Percentiles rank a stretch among this genome's conserved stretches.
These are phyloP conservation scores for Rhytidiadelphus loreus DNA, from an alignment of 225 moss, liverwort and hornwort genomes.

Conservation along the genomic window DNA sequence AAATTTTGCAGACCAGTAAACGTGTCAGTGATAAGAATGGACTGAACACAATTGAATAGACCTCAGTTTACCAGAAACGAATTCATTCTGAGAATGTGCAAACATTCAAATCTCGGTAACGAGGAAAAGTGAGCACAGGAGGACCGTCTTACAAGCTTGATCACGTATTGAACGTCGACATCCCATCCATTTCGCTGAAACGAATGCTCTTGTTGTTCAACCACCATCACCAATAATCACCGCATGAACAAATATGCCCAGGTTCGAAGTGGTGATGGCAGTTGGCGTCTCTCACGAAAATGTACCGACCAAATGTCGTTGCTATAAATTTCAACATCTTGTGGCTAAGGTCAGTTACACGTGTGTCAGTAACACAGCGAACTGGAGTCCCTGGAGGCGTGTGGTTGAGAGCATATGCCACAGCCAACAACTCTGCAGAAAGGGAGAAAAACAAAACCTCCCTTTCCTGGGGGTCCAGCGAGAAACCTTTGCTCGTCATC, in stretches of 20 bases:
- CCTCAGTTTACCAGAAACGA: neutral
- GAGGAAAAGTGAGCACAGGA: neutral
- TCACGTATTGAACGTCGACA: no score
- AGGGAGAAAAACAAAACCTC: neutral
- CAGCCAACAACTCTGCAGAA: constrained; percentile 36
- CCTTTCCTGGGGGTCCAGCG: constrained; percentile 12
- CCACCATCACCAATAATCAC: constrained; percentile 37
- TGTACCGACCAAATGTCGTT: neutral
- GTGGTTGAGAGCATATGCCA: constrained; percentile 30
- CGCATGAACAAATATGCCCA: constrained; percentile 25
- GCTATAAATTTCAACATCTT: constrained; percentile 26
- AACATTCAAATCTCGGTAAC: neutral
- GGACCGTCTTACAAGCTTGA: neutral
- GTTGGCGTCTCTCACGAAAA: constrained; percentile 37
- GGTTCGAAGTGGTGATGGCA: constrained; percentile 35
- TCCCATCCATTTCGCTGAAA: neutral
- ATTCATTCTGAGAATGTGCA: neutral
- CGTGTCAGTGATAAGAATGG: neutral
- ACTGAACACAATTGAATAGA: neutral
- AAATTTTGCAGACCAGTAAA: neutral
- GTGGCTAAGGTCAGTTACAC: constrained; percentile 36
- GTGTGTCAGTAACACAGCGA: constrained; percentile 21
- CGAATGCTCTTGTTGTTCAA: neutral
- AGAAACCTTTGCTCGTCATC: constrained; percentile 20
- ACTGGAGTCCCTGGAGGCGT: constrained; percentile 28